Evolutionary conservation across 2,329 filamentous ascomycete species (phyloP), one percentile per base, ranked within the genome.

Genomic region (Penicillium corylophilum): DNA sequence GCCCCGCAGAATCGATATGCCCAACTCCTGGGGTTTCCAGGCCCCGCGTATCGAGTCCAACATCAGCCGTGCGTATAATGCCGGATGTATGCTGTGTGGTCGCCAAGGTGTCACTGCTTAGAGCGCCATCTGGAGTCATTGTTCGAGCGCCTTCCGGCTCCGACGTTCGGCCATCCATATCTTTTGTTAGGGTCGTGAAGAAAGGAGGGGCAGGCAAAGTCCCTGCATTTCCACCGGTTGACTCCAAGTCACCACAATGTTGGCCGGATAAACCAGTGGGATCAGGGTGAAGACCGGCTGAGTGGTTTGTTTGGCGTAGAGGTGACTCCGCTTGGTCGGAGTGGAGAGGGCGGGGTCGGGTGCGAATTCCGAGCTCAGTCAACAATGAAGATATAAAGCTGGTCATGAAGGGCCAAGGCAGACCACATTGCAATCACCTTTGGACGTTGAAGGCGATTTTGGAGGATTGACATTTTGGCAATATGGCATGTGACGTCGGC

Each of bases 301-400:
- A 61, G 31, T 46, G 29, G 44, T 57, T 40, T 61, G 54, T 51
- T 54, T 58, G 60, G 46, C 50, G 58, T 54, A 56, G 57, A 42
- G 59, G 56, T 28, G 60, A 50, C 45, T 60, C 55, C 31, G 63
- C 56, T 53, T 59, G 46, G 59, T 64, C 55, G 62, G 45, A 53
- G 42, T 46, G 54, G 42, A 59, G 35, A 48, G 58, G 64, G 44
- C 54, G 57, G 53, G 71, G 69, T 53, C 69, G 72, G 22, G 54
- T 70, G 69, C 73, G 72, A 56, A 75, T 62, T 56, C 74, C 70
- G 44, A 73, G 69, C 60, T 76, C 74, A 53, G 73, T 71, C 43
- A 77, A 62, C 51, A 74, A 69, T 36, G 74, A 75, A 26, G 67
- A 67, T 46, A 77, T 66, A 44, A 73, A 73, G 60, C 70, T 69